Base-by-base conservation (phyloP, 106 monocot species). In the Apostasia shenzhenica region DNA sequence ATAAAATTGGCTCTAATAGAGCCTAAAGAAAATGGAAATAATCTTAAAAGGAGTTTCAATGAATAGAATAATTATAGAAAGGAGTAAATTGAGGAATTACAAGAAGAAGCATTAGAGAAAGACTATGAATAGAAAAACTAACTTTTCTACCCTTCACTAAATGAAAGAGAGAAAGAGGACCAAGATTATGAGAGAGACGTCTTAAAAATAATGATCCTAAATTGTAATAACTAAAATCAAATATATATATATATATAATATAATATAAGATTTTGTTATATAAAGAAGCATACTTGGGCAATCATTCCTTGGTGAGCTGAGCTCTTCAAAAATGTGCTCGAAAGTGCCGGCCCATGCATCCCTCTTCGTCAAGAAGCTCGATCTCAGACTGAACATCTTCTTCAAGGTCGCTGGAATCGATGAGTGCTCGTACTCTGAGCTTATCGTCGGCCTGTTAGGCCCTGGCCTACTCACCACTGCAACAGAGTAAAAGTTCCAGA, bases 271-370 rank as follows among this genome's bases (percentile, higher is more conserved):
- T 4, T 42, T 40, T 55, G 44, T 37, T 49, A 26, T 26, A 40
- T 38, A 0, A 7, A 45, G 50, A 41, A 6, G 45, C 41, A 12
- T 66, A 83, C 92, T 80, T 39, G 85, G 88, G 70, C 89, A 93
- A 11, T 89, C 84, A 5, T 77, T 86, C 75, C 92, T 85, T 3
- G 93, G 93, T 10, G 78, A 70, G 10, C 59, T 57, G 46, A 81
- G 66, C 12, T 81, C 83, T 0, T 52, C 37, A 9, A 84, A 45
- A 52, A 89, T 47, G 3, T 78, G 74, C 46, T 93, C 89, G 41
- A 93, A 89, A 6, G 89, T 93, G n/a, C 89, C 89, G 4, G 86
- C 89, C 89, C 89, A 93, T 26, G 89, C 84, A 71, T 93, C 89
- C 67, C 89, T 89, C 26, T 56, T 73, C 0, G 86, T 84, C 63